Evolutionary conservation across 495 filamentous ascomycete species (phyloP).

Genomic region (Neurospora cerealis): DNA sequence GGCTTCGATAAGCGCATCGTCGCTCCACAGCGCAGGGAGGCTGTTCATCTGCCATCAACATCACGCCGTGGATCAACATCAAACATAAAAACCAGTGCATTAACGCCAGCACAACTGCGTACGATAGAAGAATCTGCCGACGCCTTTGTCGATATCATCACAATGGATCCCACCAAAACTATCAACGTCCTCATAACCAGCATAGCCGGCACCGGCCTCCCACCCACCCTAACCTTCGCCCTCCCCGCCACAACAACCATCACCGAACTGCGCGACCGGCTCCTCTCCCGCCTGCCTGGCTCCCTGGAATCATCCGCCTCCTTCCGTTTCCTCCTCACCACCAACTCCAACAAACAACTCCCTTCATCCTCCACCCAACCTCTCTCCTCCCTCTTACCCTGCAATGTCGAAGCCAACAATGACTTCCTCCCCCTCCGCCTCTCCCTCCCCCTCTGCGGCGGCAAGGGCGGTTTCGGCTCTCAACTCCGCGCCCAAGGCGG

Average conservation of each 20-base stretch:
- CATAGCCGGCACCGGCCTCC: constrained; percentile 73
- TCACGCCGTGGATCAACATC: background rate
- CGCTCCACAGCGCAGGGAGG: background rate
- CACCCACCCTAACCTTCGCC: constrained; percentile 62
- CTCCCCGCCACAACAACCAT: constrained; percentile 57
- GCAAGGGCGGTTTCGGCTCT: constrained; percentile 95
- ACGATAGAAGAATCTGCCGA: background rate
- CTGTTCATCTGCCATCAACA: background rate
- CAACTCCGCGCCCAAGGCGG: constrained; percentile 94
- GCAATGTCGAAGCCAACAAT: constrained; percentile 27
- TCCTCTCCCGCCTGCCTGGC: constrained; percentile 55
- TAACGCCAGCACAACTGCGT: background rate
- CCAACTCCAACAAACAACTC: constrained; percentile 66
- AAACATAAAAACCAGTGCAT: background rate
- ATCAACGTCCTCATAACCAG: constrained; percentile 78
- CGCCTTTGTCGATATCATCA: background rate
- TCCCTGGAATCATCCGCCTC: constrained; percentile 9
- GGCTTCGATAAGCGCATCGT: background rate
- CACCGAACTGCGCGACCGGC: constrained; percentile 50
- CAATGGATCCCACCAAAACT: constrained; percentile 18
- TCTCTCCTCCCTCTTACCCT: constrained; percentile 44
- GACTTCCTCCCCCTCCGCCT: constrained; percentile 74
- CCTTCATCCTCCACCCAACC: constrained; percentile 31
- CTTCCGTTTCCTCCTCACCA: constrained; percentile 63
- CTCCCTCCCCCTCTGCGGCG: constrained; percentile 64